Evolutionary conservation across 305 asterid species (phyloP), one percentile per base, ranked within the genome.

Genomic region (Euphrasia arctica): DNA sequence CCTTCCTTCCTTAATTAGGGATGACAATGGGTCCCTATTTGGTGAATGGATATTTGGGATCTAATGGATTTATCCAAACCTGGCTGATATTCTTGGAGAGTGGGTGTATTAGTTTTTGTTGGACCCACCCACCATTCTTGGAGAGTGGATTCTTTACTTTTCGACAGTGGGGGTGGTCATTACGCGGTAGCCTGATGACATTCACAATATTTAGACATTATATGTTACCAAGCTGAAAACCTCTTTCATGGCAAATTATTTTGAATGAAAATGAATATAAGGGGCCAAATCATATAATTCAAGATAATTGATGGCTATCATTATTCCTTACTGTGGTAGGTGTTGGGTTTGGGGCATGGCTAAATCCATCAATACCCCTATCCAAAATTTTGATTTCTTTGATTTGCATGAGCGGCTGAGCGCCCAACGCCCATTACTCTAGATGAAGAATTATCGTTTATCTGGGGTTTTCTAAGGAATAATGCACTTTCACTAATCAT

Each of bases 341-440:
- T 18, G 22, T 18, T 50, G 28, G 55, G 6, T 50, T 15, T 6
- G 55, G 55, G 10, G 27, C 18, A 15, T 18, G 55, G 15, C 55
- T 15, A 15, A 28, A 47, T 47, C 15, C 15, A 6, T 4, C 11
- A 6, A 14, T 18, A 8, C 6, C 25, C 55, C 55, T 50, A 50
- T 50, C 55, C 55, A 49, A 49, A 49, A 6, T 45, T 14, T 49
- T 18, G 32, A 51, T 15, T 60, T 42, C 27, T 9, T 32, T 67
- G 9, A 9, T 36, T 58, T 32, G 39, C 58, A 27, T 11, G 54
- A 42, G n/a, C n/a, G n/a, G n/a, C n/a, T n/a, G n/a, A n/a, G 58
- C 58, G 27, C 25, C 45, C 60, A 29, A 51, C 58, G 27, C 25
- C 45, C 60, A 29, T 51, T 50, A 29, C 56, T 69, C 36, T 69